Percentiles rank a stretch among this genome's conserved stretches.
phyloP scores from a whole-genome alignment of 148 eudicot genomes.

The Vaccinium vitisidaea region DNA sequence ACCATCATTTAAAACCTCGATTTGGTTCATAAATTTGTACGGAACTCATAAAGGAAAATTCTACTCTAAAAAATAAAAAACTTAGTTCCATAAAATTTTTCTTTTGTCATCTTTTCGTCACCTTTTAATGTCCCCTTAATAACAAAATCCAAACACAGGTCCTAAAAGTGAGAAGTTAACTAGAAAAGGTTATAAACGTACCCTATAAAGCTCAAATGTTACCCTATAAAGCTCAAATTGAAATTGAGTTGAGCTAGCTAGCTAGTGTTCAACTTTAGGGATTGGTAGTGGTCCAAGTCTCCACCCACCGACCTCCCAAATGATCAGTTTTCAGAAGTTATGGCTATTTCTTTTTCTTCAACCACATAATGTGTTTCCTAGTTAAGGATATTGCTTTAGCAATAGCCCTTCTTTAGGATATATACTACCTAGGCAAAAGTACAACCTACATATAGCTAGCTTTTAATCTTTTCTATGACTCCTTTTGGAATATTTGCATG shows the following conservation, averaged over 20 bases:
- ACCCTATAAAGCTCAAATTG: background rate
- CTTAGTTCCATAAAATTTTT: background rate
- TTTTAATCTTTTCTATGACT: background rate
- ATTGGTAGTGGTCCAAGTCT: background rate
- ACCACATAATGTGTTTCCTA: background rate
- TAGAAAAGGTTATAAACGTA: background rate
- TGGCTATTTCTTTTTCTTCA: background rate
- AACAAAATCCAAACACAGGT: background rate
- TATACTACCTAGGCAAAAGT: background rate
- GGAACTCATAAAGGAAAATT: background rate
- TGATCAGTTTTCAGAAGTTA: background rate
- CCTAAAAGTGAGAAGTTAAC: background rate
- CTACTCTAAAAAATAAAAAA: background rate
- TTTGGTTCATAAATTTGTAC: background rate
- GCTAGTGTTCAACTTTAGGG: background rate
- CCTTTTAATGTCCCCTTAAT: too few relatives aligned
- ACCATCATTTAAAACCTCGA: background rate
- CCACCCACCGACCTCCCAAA: background rate
- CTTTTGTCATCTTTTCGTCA: too few relatives aligned
- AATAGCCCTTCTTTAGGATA: background rate
- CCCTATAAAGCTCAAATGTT: background rate
- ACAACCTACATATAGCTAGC: background rate
- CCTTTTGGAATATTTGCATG: background rate
- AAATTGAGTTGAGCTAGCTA: background rate
- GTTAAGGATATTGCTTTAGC: background rate